A percentile compares a stretch with the other conserved stretches of the same genome.
These are phyloP conservation scores for Arthrobotrys sinensis DNA, from an alignment of 2,329 filamentous ascomycete genomes.

Conservation along the genomic window DNA sequence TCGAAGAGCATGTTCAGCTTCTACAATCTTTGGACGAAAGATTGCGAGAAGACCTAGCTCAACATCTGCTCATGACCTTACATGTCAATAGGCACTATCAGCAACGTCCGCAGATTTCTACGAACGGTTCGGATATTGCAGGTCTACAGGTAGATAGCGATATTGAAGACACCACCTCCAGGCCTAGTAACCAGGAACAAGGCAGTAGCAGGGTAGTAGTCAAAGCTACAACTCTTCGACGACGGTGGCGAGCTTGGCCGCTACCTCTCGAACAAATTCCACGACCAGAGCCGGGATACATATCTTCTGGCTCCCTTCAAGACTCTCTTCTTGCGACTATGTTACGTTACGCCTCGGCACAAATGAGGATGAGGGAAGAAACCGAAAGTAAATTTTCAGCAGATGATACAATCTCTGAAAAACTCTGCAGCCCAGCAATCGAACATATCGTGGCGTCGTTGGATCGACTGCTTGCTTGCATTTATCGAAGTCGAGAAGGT, in stretches of 20 bases:
- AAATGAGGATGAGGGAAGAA: slow-evolving; percentile 27
- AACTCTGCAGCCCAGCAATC: slow-evolving; percentile 27
- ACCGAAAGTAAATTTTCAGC: slow-evolving; percentile 32
- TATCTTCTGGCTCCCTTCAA: slow-evolving; percentile 32
- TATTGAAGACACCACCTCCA: not conserved
- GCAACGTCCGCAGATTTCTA: not conserved
- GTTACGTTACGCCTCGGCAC: slow-evolving; percentile 40
- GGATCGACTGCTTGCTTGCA: slow-evolving; percentile 41
- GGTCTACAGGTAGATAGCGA: not conserved
- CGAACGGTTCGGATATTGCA: not conserved
- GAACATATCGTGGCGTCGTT: slow-evolving; percentile 32
- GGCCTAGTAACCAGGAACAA: slow-evolving; percentile 4
- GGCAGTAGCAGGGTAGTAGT: not conserved
- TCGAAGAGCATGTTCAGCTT: slow-evolving; percentile 43
- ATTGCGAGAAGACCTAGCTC: slow-evolving; percentile 44
- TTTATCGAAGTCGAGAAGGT: slow-evolving; percentile 55
- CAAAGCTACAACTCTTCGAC: slow-evolving; percentile 29
- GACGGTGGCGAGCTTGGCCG: slow-evolving; percentile 56
- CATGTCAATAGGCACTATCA: slow-evolving; percentile 40
- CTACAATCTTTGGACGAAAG: slow-evolving; percentile 47
- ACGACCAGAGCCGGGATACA: slow-evolving; percentile 31
- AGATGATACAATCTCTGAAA: slow-evolving; percentile 34
- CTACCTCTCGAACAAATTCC: slow-evolving; percentile 33
- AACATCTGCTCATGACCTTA: slow-evolving; percentile 44
- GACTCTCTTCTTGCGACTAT: slow-evolving; percentile 33